A percentile compares a stretch with the other conserved stretches of the same genome.
phyloP scores from a whole-genome alignment of 83 land plant species.

The Thuja plicata region DNA sequence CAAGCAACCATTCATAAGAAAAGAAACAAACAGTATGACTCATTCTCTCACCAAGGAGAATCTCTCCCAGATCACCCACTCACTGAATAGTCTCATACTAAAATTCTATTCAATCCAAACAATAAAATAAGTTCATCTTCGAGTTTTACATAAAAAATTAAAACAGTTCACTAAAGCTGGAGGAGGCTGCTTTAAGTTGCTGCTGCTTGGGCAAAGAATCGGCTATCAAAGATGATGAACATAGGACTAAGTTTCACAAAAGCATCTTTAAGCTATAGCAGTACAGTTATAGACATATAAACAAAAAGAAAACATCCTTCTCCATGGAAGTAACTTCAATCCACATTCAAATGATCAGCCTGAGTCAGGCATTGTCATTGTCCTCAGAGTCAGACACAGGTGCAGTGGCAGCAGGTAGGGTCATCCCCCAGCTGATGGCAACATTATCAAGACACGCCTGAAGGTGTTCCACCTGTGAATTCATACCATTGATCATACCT shows the following conservation, averaged over 20 bases:
- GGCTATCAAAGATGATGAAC: neutral
- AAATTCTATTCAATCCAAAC: neutral
- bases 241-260: neutral
- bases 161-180: neutral
- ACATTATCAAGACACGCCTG: too few relatives aligned
- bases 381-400: too few relatives aligned
- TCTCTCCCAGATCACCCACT: neutral
- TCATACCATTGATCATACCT: too few relatives aligned
- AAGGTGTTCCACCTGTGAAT: too few relatives aligned
- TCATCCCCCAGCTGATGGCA: too few relatives aligned
- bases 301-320: neutral
- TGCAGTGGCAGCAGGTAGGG: too few relatives aligned
- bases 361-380: too few relatives aligned
- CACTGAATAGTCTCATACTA: neutral
- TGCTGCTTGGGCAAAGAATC: neutral
- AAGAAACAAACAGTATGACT: neutral
- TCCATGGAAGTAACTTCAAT: neutral
- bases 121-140: too few relatives aligned
- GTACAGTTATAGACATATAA: neutral
- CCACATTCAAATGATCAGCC: too few relatives aligned
- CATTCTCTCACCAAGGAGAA: neutral
- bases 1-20: neutral
- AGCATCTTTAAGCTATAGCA: neutral
- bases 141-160: too few relatives aligned
- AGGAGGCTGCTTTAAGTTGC: neutral